Evolutionary conservation across 2,329 filamentous ascomycete genomes (phyloP), one percentile per base, ranked within the genome.

Genomic region (Apiospora aurea): DNA sequence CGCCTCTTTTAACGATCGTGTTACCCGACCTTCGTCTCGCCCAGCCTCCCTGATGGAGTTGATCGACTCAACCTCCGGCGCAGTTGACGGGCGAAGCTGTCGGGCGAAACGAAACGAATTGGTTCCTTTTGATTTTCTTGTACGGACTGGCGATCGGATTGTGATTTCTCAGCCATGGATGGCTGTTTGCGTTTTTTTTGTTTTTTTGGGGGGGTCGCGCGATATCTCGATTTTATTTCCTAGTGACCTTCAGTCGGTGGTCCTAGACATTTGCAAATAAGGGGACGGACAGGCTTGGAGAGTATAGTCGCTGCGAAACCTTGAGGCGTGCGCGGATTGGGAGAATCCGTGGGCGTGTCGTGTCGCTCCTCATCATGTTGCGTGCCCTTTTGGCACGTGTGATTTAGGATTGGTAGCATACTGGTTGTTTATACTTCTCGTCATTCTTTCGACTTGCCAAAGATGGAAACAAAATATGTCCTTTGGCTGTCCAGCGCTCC

Each of bases 61-160:
- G 78, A 78, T 79, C 78, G 79, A 81, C 64, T 75, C 76, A 75
- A 75, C 76, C 73, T 61, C n/a, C n/a, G 26, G 67, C 24, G 44
- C 34, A n/a, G 44, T 49, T 10, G 16, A 44, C 21, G 10, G 5
- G 13, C 18, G 18, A 41, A n/a, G 10, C 5, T 10, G 34, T 24
- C 34, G 57, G 57, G 57, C 34, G 57, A 64, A 64, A 64, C 57
- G 57, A 64, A 64, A 64, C 57, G 57, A 64, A 41, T 64, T 41
- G 57, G 57, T 64, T 61, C 53, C 57, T 64, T 64, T 64, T 64
- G 57, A 64, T 64, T 64, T 64, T 64, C 34, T 64, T 64, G 57
- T 64, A 21, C 21, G 57, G 57, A 41, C 29, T 64, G 57, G 57
- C 57, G 57, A 64, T 64, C 34, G 57, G 57, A 34, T 64, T 64